Conservation (phyloP, 495 filamentous ascomycete species). For the Aspergillus conjunctus region DNA sequence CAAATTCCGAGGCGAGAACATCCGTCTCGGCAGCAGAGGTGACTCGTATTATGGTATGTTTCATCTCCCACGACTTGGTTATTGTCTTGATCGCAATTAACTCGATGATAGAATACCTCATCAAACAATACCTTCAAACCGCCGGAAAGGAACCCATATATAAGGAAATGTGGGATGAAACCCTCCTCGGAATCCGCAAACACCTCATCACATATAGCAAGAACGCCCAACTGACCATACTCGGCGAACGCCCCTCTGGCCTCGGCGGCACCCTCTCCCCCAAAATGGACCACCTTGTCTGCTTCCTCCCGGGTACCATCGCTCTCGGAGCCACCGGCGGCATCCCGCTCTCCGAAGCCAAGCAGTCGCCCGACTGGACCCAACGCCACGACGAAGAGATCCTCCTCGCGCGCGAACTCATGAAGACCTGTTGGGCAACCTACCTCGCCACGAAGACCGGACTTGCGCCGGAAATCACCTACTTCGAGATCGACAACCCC, state of each 20-base stretch:
- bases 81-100: background rate
- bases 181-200: constrained; percentile 82
- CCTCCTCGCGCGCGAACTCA: constrained; percentile 80
- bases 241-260: constrained; percentile 82
- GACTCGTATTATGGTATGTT: constrained; percentile 87
- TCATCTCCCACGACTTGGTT: background rate
- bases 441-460: constrained; percentile 86
- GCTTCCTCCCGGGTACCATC: constrained; percentile 96
- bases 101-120: constrained; percentile 70
- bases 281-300: constrained; percentile 98
- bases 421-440: constrained; percentile 97
- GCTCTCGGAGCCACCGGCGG: constrained; percentile 87
- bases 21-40: constrained; percentile 88
- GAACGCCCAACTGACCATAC: constrained; percentile 75
- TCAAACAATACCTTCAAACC: constrained; percentile 96
- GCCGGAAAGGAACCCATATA: constrained; percentile 84
- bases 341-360: constrained; percentile 69
- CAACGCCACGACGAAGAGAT: constrained; percentile 84
- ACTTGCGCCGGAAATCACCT: constrained; percentile 88
- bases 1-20: constrained; percentile 76
- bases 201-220: constrained; percentile 88
- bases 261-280: constrained; percentile 64
- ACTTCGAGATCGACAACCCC: constrained; percentile 72
- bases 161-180: constrained; percentile 88
- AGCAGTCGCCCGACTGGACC: constrained; percentile 68